Percentiles rank a stretch among this genome's conserved stretches.
Conservation (phyloP, 2,329 filamentous ascomycete species). For the Clonostachys sp. region DNA sequence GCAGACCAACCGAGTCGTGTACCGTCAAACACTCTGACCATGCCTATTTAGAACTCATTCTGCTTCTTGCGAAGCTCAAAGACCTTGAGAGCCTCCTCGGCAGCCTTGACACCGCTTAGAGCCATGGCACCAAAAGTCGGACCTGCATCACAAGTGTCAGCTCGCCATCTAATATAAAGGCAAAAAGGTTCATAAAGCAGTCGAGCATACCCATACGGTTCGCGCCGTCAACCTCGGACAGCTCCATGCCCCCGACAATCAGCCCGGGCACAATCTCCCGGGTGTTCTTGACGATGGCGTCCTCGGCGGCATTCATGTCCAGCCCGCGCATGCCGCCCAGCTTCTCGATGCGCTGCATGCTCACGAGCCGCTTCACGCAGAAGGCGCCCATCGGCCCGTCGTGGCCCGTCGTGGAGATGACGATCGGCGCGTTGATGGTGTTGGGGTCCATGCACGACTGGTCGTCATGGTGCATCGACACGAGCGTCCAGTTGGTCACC, state of each 20-base stretch:
- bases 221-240: slow-evolving; percentile 84
- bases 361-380: slow-evolving; percentile 83
- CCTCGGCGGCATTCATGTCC: slow-evolving; percentile 88
- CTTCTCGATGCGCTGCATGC: slow-evolving; percentile 78
- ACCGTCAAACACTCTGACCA: too few relatives aligned
- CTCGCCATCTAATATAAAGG: background rate
- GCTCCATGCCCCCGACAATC: slow-evolving; percentile 92
- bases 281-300: slow-evolving; percentile 89
- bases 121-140: slow-evolving; percentile 89
- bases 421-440: slow-evolving; percentile 87
- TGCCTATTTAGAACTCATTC: slow-evolving; percentile 51
- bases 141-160: slow-evolving; percentile 19
- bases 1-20: too few relatives aligned
- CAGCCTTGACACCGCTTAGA: slow-evolving; percentile 82
- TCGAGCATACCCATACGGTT: slow-evolving; percentile 71
- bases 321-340: slow-evolving; percentile 89
- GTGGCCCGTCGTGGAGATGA: slow-evolving; percentile 88
- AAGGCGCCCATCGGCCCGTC: slow-evolving; percentile 91
- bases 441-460: slow-evolving; percentile 97
- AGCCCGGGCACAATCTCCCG: slow-evolving; percentile 83
- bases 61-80: slow-evolving; percentile 75
- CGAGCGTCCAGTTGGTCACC: slow-evolving; percentile 94
- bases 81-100: slow-evolving; percentile 76
- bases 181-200: slow-evolving; percentile 40
- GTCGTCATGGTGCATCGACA: slow-evolving; percentile 81